Evolutionary conservation across 805 yeast species (phyloP).

Genomic region (Starmera amethionina): DNA sequence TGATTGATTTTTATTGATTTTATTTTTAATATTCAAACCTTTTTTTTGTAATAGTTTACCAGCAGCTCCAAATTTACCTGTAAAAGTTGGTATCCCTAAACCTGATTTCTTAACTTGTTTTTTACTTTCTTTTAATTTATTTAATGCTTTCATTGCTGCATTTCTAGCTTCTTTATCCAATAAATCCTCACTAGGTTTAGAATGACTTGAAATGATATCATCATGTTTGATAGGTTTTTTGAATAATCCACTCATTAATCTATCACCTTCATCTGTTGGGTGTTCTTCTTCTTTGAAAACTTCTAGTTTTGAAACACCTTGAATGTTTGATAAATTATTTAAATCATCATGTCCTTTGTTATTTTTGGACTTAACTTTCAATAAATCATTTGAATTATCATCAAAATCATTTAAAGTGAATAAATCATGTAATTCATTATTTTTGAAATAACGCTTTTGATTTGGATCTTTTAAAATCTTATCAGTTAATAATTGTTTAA

Average conservation of each 20-base stretch:
- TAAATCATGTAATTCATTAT: constrained; percentile 83
- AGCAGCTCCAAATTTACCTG: constrained; percentile 84
- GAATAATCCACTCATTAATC: constrained; percentile 68
- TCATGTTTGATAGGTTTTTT: constrained; percentile 72
- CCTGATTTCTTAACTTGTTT: constrained; percentile 27
- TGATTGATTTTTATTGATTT: constrained; percentile 16
- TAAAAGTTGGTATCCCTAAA: constrained; percentile 91
- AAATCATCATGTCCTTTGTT: constrained; percentile 53
- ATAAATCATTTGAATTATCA: constrained; percentile 53
- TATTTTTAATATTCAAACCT: constrained; percentile 9
- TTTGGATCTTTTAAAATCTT: constrained; percentile 93
- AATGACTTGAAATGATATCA: constrained; percentile 47
- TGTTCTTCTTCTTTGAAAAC: constrained; percentile 38
- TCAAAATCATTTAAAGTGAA: constrained; percentile 70
- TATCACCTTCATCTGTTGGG: constrained; percentile 39
- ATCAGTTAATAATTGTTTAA: constrained; percentile 88
- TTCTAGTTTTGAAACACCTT: constrained; percentile 69
- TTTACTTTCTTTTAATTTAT: constrained; percentile 48
- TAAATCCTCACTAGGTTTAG: constrained; percentile 20
- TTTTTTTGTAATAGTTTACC: constrained; percentile 37
- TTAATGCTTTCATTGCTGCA: constrained; percentile 43
- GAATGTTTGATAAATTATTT: constrained; percentile 46
- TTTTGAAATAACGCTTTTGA: constrained; percentile 85
- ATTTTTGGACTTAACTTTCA: constrained; percentile 38
- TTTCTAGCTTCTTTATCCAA: constrained; percentile 55